Conservation (phyloP, 306 rosid species). For the Quercus mongolica region DNA sequence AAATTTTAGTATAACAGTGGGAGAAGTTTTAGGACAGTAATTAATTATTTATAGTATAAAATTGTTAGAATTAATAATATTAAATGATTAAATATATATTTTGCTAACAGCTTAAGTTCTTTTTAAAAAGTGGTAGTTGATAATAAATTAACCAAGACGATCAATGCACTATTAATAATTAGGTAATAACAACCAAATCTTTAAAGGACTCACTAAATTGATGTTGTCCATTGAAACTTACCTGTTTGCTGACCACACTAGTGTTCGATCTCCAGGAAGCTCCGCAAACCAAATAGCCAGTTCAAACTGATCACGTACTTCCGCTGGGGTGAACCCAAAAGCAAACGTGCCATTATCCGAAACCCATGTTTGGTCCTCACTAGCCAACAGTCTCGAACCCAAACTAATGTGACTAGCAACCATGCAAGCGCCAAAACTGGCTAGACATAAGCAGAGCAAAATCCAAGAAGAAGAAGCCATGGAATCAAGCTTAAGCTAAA, state of each 20-base stretch:
- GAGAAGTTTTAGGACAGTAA: not conserved
- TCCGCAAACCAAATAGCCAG: conserved; percentile 79
- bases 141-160: not conserved
- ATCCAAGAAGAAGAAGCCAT: conserved; percentile 29
- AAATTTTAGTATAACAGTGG: not conserved
- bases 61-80: too few species aligned
- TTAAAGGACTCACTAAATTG: not conserved
- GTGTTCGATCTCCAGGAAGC: conserved; percentile 72
- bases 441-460: conserved; percentile 22
- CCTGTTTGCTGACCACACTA: conserved; percentile 83
- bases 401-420: conserved; percentile 41
- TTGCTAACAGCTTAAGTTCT: too few species aligned
- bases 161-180: not conserved
- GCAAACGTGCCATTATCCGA: conserved; percentile 88
- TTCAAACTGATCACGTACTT: conserved; percentile 23
- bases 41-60: not conserved
- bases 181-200: too few species aligned
- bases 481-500: not conserved
- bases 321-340: conserved; percentile 63
- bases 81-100: too few species aligned
- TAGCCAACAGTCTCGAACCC: conserved; percentile 63
- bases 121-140: too few species aligned
- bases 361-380: conserved; percentile 43
- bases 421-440: conserved; percentile 23
- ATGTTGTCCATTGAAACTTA: conserved; percentile 5